These are phyloP conservation scores for Perkinsus olseni DNA, from an alignment of 169 alveolate species.

Conservation along the genomic window DNA sequence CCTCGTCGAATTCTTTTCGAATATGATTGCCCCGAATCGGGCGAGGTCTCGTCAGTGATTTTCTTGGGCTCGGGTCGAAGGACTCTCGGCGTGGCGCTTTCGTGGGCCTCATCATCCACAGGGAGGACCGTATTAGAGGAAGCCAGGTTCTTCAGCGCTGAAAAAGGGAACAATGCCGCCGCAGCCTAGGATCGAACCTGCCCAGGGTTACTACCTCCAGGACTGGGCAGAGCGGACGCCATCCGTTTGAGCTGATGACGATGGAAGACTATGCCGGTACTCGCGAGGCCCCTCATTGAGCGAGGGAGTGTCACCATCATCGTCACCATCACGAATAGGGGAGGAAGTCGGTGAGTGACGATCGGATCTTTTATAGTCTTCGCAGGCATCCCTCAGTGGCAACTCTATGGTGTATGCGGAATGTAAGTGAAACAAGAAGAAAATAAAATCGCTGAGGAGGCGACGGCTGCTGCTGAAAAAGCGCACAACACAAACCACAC, in stretches of 20 bases:
- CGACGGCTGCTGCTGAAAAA: too few relatives aligned
- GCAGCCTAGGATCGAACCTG: not conserved
- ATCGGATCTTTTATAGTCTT: too few relatives aligned
- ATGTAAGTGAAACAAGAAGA: too few relatives aligned
- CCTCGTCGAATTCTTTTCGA: not conserved
- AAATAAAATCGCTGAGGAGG: too few relatives aligned
- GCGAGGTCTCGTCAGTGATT: not conserved
- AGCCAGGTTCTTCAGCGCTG: not conserved
- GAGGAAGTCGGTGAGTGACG: too few relatives aligned
- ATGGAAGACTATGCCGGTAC: not conserved
- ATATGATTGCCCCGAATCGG: not conserved
- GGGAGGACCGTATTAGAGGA: not conserved
- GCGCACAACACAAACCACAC: too few relatives aligned
- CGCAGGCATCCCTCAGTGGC: too few relatives aligned
- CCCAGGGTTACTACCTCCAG: not conserved
- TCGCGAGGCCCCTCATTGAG: not conserved
- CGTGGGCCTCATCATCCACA: not conserved
- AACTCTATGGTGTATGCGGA: too few relatives aligned
- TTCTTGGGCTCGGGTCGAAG: not conserved
- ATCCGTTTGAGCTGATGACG: not conserved
- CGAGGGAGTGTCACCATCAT: not conserved
- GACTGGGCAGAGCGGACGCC: not conserved
- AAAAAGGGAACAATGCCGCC: not conserved
- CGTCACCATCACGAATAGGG: too few relatives aligned
- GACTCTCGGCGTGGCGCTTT: not conserved